These are phyloP conservation scores for Galerina marginata DNA, from an alignment of 768 basidiomycete species.

Conservation along the genomic window DNA sequence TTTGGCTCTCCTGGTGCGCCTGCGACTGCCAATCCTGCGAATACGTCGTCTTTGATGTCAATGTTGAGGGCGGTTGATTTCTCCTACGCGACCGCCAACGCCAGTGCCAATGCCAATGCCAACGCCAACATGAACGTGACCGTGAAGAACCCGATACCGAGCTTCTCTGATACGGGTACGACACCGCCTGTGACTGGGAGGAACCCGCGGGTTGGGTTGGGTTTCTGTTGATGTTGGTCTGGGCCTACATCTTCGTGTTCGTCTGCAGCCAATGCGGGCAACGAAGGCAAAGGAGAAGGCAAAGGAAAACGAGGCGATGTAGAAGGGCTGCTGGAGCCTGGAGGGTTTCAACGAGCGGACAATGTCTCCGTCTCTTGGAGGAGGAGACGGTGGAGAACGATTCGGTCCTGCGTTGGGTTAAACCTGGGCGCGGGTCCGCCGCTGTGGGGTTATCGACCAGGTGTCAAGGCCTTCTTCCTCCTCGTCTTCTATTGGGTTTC, in stretches of 20 bases:
- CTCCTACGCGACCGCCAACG: too few species aligned
- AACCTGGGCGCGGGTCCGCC: not conserved
- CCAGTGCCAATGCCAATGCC: not conserved
- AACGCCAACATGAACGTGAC: not conserved
- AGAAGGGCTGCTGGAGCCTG: slow-evolving; percentile 19
- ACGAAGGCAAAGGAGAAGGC: not conserved
- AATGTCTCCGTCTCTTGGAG: slow-evolving; percentile 10
- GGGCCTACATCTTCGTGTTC: slow-evolving; percentile 2
- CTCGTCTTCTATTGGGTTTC: too few species aligned
- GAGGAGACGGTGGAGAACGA: too few species aligned
- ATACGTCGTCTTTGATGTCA: too few species aligned
- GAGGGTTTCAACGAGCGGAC: slow-evolving; percentile 33
- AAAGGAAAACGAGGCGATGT: not conserved
- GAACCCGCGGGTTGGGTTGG: slow-evolving; percentile 1
- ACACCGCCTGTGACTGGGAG: slow-evolving; percentile 36
- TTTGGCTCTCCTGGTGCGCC: not conserved
- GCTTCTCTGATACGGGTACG: slow-evolving; percentile 28
- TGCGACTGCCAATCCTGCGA: not conserved
- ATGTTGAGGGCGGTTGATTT: not conserved
- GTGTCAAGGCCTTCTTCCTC: not conserved
- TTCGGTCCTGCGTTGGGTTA: not conserved
- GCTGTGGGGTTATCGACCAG: not conserved
- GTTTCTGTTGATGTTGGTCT: slow-evolving; percentile 29
- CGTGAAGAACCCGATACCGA: not conserved
- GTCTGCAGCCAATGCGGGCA: not conserved